These are phyloP conservation scores for Penicillium concentricum DNA, from an alignment of 2,329 filamentous ascomycete genomes.

Conservation along the genomic window DNA sequence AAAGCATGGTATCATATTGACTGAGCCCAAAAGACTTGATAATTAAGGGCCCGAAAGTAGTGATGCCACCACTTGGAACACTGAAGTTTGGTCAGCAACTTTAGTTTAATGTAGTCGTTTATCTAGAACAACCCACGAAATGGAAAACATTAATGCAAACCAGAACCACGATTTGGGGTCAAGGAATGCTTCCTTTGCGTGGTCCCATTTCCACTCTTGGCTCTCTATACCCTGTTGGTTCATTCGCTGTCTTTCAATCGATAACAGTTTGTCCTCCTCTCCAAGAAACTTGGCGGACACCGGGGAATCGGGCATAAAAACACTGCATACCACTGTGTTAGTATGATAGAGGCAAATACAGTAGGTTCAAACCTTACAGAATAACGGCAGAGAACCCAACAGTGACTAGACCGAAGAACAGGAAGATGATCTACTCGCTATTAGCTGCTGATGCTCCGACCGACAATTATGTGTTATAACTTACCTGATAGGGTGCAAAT, in stretches of 20 bases:
- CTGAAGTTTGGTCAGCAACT: constrained; percentile 23
- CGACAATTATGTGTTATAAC: neutral
- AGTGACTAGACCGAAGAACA: constrained; percentile 49
- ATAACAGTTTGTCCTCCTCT: constrained; percentile 57
- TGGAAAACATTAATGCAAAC: constrained; percentile 54
- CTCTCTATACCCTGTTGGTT: constrained; percentile 49
- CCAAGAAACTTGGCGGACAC: constrained; percentile 59
- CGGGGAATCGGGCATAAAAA: constrained; percentile 64
- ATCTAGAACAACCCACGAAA: constrained; percentile 44
- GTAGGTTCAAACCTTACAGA: constrained; percentile 32
- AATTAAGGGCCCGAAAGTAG: constrained; percentile 60
- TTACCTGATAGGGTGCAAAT: constrained; percentile 53
- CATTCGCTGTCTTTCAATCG: constrained; percentile 55
- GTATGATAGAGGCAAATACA: neutral
- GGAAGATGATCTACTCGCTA: constrained; percentile 30
- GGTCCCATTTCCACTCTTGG: constrained; percentile 52
- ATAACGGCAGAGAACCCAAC: constrained; percentile 53
- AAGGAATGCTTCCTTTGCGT: constrained; percentile 54
- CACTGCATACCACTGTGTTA: neutral
- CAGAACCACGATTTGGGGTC: constrained; percentile 63
- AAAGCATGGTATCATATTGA: constrained; percentile 56
- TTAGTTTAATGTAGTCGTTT: neutral
- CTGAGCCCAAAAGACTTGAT: constrained; percentile 59
- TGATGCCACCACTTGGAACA: constrained; percentile 58
- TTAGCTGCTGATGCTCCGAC: neutral